Percentiles rank a stretch among this genome's conserved stretches.
phyloP scores from a whole-genome alignment of 176 grass and related monocot genomes.

The Puccinellia tenuiflora region DNA sequence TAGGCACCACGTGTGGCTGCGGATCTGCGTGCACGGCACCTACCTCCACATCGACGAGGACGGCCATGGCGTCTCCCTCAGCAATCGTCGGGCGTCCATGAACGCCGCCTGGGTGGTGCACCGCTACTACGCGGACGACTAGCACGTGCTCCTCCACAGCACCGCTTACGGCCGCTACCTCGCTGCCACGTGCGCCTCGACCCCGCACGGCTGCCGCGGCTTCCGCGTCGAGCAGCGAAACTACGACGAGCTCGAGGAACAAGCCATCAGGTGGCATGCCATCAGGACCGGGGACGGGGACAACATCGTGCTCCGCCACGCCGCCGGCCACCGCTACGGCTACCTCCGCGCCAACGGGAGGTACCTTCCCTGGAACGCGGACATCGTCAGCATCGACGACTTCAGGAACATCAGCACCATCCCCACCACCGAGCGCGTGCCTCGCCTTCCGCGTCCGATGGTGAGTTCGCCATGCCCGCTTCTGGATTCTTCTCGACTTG shows the following conservation, averaged over 20 bases:
- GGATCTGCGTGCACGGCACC: neutral
- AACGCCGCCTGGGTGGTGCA: slow-evolving; percentile 18
- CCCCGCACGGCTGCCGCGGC: neutral
- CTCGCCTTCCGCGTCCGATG: neutral
- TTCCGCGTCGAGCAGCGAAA: neutral
- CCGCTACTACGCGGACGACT: neutral
- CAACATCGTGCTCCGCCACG: neutral
- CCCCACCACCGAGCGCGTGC: neutral
- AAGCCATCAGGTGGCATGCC: neutral
- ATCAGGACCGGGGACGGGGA: neutral
- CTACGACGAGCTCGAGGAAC: neutral
- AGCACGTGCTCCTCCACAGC: neutral
- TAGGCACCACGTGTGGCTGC: neutral
- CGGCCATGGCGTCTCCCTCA: neutral
- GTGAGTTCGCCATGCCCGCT: neutral
- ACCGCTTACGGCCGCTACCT: slow-evolving; percentile 32
- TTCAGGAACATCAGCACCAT: neutral
- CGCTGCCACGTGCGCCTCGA: neutral
- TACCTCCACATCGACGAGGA: slow-evolving; percentile 17
- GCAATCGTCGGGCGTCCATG: neutral
- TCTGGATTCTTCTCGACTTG: neutral
- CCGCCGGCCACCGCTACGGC: neutral
- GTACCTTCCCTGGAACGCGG: neutral
- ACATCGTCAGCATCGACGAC: neutral
- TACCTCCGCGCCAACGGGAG: slow-evolving; percentile 19